These are phyloP conservation scores for Tulasnella sp. DNA, from an alignment of 768 basidiomycete genomes.

Conservation along the genomic window DNA sequence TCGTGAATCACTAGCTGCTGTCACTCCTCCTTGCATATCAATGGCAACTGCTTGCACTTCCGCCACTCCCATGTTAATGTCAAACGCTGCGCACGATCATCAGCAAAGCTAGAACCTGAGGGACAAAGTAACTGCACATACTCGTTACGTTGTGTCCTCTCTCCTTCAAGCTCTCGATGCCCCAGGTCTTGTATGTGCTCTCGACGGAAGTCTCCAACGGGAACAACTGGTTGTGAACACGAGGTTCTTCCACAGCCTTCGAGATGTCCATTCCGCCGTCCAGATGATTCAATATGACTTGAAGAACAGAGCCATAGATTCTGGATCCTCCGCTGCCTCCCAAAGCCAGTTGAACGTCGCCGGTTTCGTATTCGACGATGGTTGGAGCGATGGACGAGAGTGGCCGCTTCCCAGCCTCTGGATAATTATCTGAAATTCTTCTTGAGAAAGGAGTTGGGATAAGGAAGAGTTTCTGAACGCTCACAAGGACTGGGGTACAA, in stretches of 20 bases:
- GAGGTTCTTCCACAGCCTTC: constrained; percentile 78
- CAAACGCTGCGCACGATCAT: constrained; percentile 49
- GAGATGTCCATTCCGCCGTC: constrained; percentile 83
- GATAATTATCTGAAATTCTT: constrained; percentile 71
- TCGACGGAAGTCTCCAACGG: constrained; percentile 68
- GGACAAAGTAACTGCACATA: constrained; percentile 42
- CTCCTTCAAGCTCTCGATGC: constrained; percentile 59
- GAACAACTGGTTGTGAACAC: constrained; percentile 86
- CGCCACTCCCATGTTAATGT: constrained; percentile 73
- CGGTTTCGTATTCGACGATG: constrained; percentile 77
- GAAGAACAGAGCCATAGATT: constrained; percentile 80
- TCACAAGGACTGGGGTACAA: constrained; percentile 79
- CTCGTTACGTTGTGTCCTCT: constrained; percentile 76
- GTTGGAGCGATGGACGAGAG: constrained; percentile 82
- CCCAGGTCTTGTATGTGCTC: constrained; percentile 56
- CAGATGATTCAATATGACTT: constrained; percentile 58
- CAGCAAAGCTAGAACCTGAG: neutral
- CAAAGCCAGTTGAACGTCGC: constrained; percentile 69
- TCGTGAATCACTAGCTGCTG: constrained; percentile 87
- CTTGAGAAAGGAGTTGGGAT: neutral
- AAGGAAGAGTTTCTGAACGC: constrained; percentile 37
- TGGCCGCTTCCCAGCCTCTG: constrained; percentile 84
- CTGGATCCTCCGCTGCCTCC: constrained; percentile 89
- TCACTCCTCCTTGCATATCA: constrained; percentile 55
- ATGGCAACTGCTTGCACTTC: constrained; percentile 70